Percentiles rank a stretch among this genome's conserved stretches.
Evolutionary conservation across 306 rosid species (phyloP).

Genomic region (Glycine tomentella): DNA sequence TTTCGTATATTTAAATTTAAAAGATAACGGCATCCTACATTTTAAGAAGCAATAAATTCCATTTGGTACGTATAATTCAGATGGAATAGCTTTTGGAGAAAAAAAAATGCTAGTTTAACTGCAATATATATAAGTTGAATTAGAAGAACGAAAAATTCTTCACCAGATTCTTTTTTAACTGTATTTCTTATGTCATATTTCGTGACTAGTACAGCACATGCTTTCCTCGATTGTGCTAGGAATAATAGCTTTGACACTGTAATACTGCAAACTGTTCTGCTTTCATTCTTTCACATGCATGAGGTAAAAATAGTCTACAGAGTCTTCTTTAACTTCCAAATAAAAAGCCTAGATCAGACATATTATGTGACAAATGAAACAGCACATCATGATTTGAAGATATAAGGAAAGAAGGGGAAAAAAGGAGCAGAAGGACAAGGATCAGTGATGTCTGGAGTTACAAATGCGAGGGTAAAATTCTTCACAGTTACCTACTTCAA

Average conservation of each 20-base stretch:
- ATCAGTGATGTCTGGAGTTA: no score
- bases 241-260: conserved; percentile 32
- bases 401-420: no score
- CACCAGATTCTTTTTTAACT: background rate
- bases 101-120: background rate
- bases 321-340: background rate
- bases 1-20: conserved; percentile 6
- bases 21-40: background rate
- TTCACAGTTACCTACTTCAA: no score
- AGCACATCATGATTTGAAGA: no score
- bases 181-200: conserved; percentile 5
- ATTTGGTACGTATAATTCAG: conserved; percentile 4
- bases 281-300: conserved; percentile 6
- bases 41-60: conserved; percentile 21
- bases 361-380: background rate
- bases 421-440: no score
- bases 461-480: no score
- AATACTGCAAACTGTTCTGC: background rate
- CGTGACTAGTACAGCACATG: background rate
- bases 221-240: conserved; percentile 8
- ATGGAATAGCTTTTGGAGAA: background rate
- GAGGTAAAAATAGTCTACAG: background rate
- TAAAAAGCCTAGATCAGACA: background rate
- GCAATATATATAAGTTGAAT: background rate
- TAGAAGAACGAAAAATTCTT: background rate